Evolutionary conservation across 2,329 filamentous ascomycete species (phyloP), one percentile per base, ranked within the genome.

Genomic region (Nothopassalora personata): DNA sequence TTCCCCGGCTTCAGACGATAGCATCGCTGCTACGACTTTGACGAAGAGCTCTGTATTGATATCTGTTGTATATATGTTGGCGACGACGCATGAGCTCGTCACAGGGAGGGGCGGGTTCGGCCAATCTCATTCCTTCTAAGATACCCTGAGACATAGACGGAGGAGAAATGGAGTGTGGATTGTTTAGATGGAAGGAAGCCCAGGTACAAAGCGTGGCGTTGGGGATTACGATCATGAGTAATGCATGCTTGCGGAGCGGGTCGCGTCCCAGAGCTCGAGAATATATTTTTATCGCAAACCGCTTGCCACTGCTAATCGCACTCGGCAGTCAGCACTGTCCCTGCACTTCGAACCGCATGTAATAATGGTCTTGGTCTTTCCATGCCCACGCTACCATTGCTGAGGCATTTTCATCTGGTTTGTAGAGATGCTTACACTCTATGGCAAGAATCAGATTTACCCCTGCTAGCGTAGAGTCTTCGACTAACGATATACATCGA

Each of bases 1-100:
- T 73, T 71, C 45, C 70, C 69, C 10, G 57, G 56, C 13, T 49
- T 64, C n/a, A 60, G 66, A 51, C 55, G 57, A 48, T 65, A 39
- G 34, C 43, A 48, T 39, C 13, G 23, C 34, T 30, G 39, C 33
- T 27, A 15, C 27, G 43, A 27, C 31, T 34, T 43, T 19, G 56
- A 39, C 18, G 27, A 51, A 53, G 36, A 28, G 18, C 13, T 33
- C 27, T 34, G 36, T 36, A 18, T 57, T 30, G 27, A 57, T 51
- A 23, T 51, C 45, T 51, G 54, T 31, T 51, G 54, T 39, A 51
- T 51, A 51, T 46, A 49, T 45, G 10, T 15, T 51, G 28, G 9
- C 23, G 31, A 43, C 47, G 27, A 11, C 27, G 30, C 28, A 51
- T 51, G 49, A 51, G 49, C 46, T 49, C 19, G 19, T 5, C 28